Percentiles rank a stretch among this genome's conserved stretches.
Conservation (phyloP, 1,139 yeast species). For the Yamadazyma taylorii region DNA sequence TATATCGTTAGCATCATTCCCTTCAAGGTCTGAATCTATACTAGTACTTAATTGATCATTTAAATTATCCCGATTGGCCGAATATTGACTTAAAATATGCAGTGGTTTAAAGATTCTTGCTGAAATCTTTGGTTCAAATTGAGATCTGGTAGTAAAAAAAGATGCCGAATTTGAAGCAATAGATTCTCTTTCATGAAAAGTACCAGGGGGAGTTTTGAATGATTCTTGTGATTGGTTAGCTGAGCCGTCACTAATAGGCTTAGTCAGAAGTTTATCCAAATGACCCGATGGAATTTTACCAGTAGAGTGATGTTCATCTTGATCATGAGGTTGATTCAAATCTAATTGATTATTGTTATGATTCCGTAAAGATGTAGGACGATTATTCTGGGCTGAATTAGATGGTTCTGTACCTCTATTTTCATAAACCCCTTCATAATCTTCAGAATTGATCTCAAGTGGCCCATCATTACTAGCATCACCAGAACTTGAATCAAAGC, state of each 20-base stretch:
- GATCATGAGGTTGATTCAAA: too few species aligned
- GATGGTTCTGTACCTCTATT: too few species aligned
- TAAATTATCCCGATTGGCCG: slow-evolving; percentile 12
- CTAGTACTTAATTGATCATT: slow-evolving; percentile 24
- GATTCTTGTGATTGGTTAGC: slow-evolving; percentile 4
- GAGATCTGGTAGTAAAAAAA: slow-evolving; percentile 15
- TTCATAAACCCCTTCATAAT: slow-evolving; percentile 1
- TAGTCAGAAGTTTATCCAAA: neutral
- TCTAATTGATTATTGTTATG: too few species aligned
- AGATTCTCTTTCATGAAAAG: slow-evolving; percentile 2
- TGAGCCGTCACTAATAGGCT: neutral
- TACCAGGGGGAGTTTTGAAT: slow-evolving; percentile 6
- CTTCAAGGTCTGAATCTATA: slow-evolving; percentile 22
- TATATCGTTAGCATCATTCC: neutral
- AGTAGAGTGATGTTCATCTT: too few species aligned
- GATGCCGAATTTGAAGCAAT: slow-evolving; percentile 13
- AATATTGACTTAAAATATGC: slow-evolving; percentile 27
- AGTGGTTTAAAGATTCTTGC: slow-evolving; percentile 23
- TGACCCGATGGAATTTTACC: slow-evolving; percentile 2
- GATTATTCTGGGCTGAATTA: too few species aligned
- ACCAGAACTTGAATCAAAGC: slow-evolving; percentile 7
- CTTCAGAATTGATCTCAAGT: neutral
- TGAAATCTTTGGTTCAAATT: slow-evolving; percentile 7
- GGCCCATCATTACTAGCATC: slow-evolving; percentile 5
- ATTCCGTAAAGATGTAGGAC: too few species aligned